Percentiles rank a stretch among this genome's conserved stretches.
Evolutionary conservation across 2,329 filamentous ascomycete species (phyloP).

Genomic region (Fonsecaea erecta): DNA sequence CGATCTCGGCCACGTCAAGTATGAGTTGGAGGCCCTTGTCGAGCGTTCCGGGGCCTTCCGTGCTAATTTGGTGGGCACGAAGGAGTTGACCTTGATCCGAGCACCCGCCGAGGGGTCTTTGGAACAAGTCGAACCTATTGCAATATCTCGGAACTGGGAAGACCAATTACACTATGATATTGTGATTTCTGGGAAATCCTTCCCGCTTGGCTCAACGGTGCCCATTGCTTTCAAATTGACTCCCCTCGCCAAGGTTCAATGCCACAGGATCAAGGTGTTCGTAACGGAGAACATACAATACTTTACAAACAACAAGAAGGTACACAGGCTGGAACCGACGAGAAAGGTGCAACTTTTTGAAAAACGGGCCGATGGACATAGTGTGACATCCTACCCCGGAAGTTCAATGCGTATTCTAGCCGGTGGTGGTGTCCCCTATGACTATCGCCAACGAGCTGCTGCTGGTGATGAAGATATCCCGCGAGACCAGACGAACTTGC

Average conservation of each 20-base stretch:
- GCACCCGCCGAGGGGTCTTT: constrained; percentile 85
- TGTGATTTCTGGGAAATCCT: constrained; percentile 93
- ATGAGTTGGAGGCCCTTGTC: constrained; percentile 82
- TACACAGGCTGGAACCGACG: constrained; percentile 81
- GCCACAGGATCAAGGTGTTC: constrained; percentile 89
- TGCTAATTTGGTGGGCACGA: constrained; percentile 79
- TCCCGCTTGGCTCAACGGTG: constrained; percentile 83
- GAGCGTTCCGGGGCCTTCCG: constrained; percentile 89
- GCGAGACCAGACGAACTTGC: constrained; percentile 67
- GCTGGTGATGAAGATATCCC: constrained; percentile 60
- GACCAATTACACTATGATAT: constrained; percentile 96
- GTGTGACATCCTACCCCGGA: constrained; percentile 72
- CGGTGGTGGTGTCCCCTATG: constrained; percentile 77
- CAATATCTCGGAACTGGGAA: constrained; percentile 91
- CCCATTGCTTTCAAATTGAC: constrained; percentile 94
- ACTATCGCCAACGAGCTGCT: constrained; percentile 61
- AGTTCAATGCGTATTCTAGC: constrained; percentile 77
- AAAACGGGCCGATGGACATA: constrained; percentile 78
- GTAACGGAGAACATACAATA: constrained; percentile 91
- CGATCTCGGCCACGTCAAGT: constrained; percentile 83
- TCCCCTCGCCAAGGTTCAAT: constrained; percentile 88
- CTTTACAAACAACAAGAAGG: constrained; percentile 81
- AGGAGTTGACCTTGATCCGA: constrained; percentile 82
- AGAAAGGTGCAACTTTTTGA: constrained; percentile 86
- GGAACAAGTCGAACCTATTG: constrained; percentile 90